These are phyloP conservation scores for Ilyonectria mors-panacis DNA, from an alignment of 2,329 filamentous ascomycete genomes.

Conservation along the genomic window DNA sequence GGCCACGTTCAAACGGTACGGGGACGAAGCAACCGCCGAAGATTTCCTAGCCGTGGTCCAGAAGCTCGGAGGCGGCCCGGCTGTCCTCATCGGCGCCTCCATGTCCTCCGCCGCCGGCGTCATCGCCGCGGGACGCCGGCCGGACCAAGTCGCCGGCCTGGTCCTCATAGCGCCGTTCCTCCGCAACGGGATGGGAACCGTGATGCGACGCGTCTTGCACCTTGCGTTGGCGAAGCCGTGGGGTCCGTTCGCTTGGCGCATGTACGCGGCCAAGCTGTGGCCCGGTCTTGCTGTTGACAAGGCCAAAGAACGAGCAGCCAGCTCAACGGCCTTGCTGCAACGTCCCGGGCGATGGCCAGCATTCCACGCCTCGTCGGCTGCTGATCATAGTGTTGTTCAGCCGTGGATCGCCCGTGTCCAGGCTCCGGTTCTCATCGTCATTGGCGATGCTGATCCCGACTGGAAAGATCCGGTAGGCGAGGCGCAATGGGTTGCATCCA, in stretches of 20 bases:
- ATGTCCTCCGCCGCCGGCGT: neutral
- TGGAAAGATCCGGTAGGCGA: conserved; percentile 35
- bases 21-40: conserved; percentile 30
- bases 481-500: conserved; percentile 31
- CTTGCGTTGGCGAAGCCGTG: neutral
- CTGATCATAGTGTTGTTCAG: conserved; percentile 25
- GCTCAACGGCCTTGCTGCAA: conserved; percentile 23
- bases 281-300: conserved; percentile 29
- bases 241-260: conserved; percentile 28
- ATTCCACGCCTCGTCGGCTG: conserved; percentile 34
- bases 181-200: conserved; percentile 17
- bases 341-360: conserved; percentile 34
- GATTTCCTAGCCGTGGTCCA: conserved; percentile 31
- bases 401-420: conserved; percentile 31
- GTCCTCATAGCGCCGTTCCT: conserved; percentile 29
- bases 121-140: conserved; percentile 27
- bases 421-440: conserved; percentile 35
- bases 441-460: conserved; percentile 36
- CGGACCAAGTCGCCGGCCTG: conserved; percentile 32
- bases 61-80: conserved; percentile 23
- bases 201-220: conserved; percentile 14
- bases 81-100: conserved; percentile 25
- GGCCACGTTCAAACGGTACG: conserved; percentile 26
- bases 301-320: conserved; percentile 28
- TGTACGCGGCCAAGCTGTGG: conserved; percentile 32